These are phyloP conservation scores for Hypsizygus marmoreus DNA, from an alignment of 768 basidiomycete species.

Conservation along the genomic window DNA sequence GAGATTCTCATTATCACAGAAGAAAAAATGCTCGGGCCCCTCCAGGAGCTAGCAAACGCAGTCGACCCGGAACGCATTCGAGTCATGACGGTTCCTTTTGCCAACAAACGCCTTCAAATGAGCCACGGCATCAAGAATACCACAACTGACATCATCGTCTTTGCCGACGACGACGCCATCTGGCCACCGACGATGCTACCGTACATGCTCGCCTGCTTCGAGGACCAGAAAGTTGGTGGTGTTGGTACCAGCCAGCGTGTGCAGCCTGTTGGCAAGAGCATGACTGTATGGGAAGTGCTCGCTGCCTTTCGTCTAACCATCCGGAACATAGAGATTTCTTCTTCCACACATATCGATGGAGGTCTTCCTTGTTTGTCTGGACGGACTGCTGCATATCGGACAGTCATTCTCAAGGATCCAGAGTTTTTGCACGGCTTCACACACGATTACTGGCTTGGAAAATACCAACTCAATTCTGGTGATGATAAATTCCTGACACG, in stretches of 20 bases:
- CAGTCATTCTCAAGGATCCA: constrained; percentile 92
- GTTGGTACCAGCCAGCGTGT: constrained; percentile 92
- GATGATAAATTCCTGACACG: constrained; percentile 94
- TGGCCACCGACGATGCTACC: constrained; percentile 94
- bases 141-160: constrained; percentile 91
- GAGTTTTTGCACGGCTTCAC: constrained; percentile 93
- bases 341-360: constrained; percentile 90
- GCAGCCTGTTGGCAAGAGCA: constrained; percentile 69
- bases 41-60: constrained; percentile 85
- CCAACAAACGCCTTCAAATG: constrained; percentile 95
- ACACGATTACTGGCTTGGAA: constrained; percentile 91
- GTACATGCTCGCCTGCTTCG: constrained; percentile 87
- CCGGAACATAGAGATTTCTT: constrained; percentile 90
- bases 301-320: constrained; percentile 92
- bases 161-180: constrained; percentile 94
- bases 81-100: constrained; percentile 88
- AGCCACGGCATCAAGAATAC: constrained; percentile 89
- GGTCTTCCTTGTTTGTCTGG: constrained; percentile 91
- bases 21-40: constrained; percentile 86
- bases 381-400: constrained; percentile 91
- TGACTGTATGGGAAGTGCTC: constrained; percentile 96
- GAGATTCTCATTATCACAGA: constrained; percentile 74
- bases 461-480: constrained; percentile 93
- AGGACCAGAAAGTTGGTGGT: constrained; percentile 91
- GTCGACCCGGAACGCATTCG: constrained; percentile 85